Base-by-base conservation (phyloP, 1,284 basidiomycete genomes). In the Wallemia hederae region DNA sequence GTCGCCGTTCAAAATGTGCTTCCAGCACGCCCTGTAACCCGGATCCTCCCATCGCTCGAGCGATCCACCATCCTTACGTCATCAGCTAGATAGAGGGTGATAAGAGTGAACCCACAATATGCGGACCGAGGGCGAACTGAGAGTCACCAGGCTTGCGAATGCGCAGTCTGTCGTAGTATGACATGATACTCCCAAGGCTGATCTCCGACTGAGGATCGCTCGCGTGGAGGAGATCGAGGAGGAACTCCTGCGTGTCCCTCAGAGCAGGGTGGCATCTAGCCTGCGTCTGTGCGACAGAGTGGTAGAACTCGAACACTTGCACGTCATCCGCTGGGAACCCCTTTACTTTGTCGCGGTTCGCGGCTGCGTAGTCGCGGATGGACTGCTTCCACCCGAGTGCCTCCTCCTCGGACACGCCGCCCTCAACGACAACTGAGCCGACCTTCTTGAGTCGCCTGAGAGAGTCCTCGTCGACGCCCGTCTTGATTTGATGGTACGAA, bases 21-120 rank as follows among this genome's bases (percentile, higher is more conserved):
- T 56, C 69, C 79, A 86, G 24, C 78, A 79, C 0, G 65, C 66
- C n/a, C 80, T 71, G 66, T 80, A 83, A 0, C 68, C 70, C 0
- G 72, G 69, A 67, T 86, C 84, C 68, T 87, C 83, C 84, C 85
- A 87, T 0, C 82, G 71, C 69, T 88, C 83, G 27, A 85, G 71
- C 2, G 78, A 76, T 0, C 83, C 84, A 0, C 80, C 81, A 66
- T 88, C 85, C 58, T 33, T 33, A n/a, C n/a, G n/a, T n/a, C n/a
- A n/a, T n/a, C n/a, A n/a, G n/a, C n/a, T n/a, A n/a, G n/a, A n/a
- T n/a, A n/a, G n/a, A n/a, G n/a, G n/a, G n/a, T n/a, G n/a, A n/a
- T n/a, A n/a, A n/a, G n/a, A n/a, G n/a, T n/a, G n/a, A n/a, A 33
- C 31, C 31, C 19, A 33, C 31, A n/a, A 83, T 74, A 66, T 88